Evolutionary conservation across 768 basidiomycete genomes (phyloP), one percentile per base, ranked within the genome.

Genomic region (Leccinellum rugosiceps): DNA sequence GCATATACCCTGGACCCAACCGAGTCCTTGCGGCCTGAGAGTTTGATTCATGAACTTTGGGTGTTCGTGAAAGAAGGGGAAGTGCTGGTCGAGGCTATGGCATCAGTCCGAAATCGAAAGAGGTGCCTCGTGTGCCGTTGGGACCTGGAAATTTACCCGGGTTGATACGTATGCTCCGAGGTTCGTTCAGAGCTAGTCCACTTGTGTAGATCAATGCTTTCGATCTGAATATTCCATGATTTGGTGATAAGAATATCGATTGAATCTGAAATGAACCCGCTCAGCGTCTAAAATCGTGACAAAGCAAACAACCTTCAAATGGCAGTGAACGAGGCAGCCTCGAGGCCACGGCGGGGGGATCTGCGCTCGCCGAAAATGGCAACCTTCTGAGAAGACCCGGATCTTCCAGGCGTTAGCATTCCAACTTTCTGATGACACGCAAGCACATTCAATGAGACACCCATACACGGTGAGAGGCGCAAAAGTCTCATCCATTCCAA

Each of bases 141-240:
- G 30, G 23, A 11, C 52, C 34, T 26, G 31, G 38, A 19, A 10
- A 6, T 2, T 14, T 34, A 14, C 14, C 32, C 2, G 14, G 13
- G 6, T 15, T 26, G 9, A 43, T 49, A 7, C 7, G 9, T 28
- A 23, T 45, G 21, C 14, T 25, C 14, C 14, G 23, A 7, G 43
- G 4, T 19, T 48, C 53, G 58, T 55, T 57, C 63, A 25, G 21
- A 64, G 14, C 53, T 55, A 47, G 54, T 57, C 32, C 26, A 15
- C 13, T 43, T 2, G 9, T 6, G 31, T 19, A 14, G 28, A 49
- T 49, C n/a, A 19, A 44, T 6, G 38, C 19, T 11, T 41, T 41
- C n/a, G n/a, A 41, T 41, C 38, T 1, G 35, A n/a, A 38, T 38
- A 38, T 38, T 38, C 35, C 35, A 38, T n/a, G 15, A 38, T 38